These are phyloP conservation scores for Heliosperma pusillum DNA, from an alignment of 148 eudicot species.

Conservation along the genomic window DNA sequence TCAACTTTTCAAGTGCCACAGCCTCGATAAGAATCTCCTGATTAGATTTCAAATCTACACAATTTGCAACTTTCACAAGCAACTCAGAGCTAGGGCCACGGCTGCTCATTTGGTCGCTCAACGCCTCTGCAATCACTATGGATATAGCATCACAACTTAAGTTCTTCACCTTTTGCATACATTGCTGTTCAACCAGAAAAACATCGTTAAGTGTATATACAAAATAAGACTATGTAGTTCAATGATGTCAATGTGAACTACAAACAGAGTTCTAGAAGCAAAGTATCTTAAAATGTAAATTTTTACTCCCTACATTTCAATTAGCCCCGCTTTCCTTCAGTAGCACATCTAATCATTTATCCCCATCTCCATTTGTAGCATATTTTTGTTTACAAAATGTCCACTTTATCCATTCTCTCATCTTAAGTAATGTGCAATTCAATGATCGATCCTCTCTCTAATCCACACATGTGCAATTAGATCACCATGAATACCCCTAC, in stretches of 20 bases:
- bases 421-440: background rate
- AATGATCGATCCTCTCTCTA: background rate
- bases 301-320: background rate
- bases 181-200: conserved; percentile 36
- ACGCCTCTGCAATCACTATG: conserved; percentile 46
- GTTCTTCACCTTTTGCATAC: conserved; percentile 53
- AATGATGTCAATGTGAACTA: background rate
- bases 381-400: background rate
- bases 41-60: conserved; percentile 62
- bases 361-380: background rate
- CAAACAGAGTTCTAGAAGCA: background rate
- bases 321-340: background rate
- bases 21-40: conserved; percentile 93
- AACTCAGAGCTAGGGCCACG: conserved; percentile 60
- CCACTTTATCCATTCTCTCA: background rate
- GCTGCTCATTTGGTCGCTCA: conserved; percentile 58
- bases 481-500: background rate
- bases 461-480: background rate
- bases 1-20: conserved; percentile 89
- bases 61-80: conserved; percentile 55
- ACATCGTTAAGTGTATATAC: background rate
- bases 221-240: conserved; percentile 9
- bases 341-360: background rate
- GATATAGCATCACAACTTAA: conserved; percentile 44
- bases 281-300: background rate